A percentile compares a stretch with the other conserved stretches of the same genome.
These are phyloP conservation scores for Brasenia schreberi DNA, from an alignment of 164 flowering plant species.

Conservation along the genomic window DNA sequence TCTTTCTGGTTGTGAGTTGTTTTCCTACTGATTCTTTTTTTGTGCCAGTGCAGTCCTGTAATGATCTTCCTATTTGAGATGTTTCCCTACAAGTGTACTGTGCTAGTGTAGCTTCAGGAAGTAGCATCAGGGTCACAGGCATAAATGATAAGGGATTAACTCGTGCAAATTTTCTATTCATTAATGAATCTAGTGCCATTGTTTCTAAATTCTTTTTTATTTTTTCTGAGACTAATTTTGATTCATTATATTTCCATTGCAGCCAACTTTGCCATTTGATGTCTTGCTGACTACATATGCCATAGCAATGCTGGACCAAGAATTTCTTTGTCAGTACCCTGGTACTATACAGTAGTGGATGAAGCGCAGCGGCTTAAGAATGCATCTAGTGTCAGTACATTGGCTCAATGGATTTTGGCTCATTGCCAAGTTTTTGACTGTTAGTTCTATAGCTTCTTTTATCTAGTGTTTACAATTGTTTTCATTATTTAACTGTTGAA, in stretches of 20 bases:
- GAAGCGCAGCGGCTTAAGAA: conserved; percentile 97
- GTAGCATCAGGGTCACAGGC: neutral
- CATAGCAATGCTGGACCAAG: conserved; percentile 73
- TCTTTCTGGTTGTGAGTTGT: neutral
- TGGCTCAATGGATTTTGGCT: neutral
- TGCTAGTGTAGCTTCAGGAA: neutral
- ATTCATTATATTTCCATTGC: conserved; percentile 10
- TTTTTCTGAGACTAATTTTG: conserved; percentile 14
- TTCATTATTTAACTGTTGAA: too few species aligned
- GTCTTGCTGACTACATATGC: conserved; percentile 87
- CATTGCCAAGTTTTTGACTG: too few species aligned
- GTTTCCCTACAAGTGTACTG: neutral
- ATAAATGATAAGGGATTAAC: neutral
- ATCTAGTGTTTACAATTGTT: too few species aligned
- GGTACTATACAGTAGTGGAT: conserved; percentile 78
- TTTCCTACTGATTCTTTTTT: neutral
- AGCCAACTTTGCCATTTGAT: conserved; percentile 50
- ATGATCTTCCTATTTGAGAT: too few species aligned
- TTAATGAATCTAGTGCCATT: neutral
- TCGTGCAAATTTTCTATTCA: neutral
- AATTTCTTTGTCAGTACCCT: conserved; percentile 85
- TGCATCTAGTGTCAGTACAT: conserved; percentile 69
- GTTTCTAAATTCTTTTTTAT: too few species aligned
- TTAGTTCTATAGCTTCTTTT: too few species aligned
- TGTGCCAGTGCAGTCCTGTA: too few species aligned